A percentile compares a stretch with the other conserved stretches of the same genome.
phyloP scores from a whole-genome alignment of 2,329 filamentous ascomycete species.

The Fusarium mangiferae region DNA sequence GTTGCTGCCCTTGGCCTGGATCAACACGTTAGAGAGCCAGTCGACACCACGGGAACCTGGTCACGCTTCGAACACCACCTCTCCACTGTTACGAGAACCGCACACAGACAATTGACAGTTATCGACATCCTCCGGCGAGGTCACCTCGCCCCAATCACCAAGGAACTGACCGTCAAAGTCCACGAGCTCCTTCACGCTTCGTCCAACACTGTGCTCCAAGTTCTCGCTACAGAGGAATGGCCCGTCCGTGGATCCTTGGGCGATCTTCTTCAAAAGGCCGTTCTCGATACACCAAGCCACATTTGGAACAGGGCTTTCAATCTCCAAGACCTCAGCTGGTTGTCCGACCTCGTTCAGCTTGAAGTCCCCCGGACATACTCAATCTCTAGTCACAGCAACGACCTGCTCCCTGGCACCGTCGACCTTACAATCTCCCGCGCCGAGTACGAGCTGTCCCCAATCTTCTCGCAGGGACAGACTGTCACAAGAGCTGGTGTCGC shows the following conservation, averaged over 20 bases:
- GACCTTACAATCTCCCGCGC: slow-evolving; percentile 63
- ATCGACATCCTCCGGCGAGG: slow-evolving; percentile 62
- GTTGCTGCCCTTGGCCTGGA: slow-evolving; percentile 62
- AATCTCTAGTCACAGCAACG: slow-evolving; percentile 61
- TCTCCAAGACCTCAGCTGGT: slow-evolving; percentile 57
- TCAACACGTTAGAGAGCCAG: slow-evolving; percentile 54
- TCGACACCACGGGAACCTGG: slow-evolving; percentile 56
- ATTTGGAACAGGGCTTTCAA: slow-evolving; percentile 64
- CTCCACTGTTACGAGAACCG: slow-evolving; percentile 48
- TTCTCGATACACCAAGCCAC: slow-evolving; percentile 58
- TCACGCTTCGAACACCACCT: slow-evolving; percentile 59
- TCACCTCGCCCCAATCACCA: slow-evolving; percentile 62
- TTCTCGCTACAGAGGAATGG: slow-evolving; percentile 62
- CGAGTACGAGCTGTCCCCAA: slow-evolving; percentile 59
- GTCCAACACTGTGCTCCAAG: slow-evolving; percentile 59
- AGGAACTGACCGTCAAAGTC: slow-evolving; percentile 60
- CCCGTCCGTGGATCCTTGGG: slow-evolving; percentile 62
- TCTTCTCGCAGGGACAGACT: slow-evolving; percentile 49
- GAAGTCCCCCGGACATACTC: slow-evolving; percentile 65
- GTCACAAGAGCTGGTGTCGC: slow-evolving; percentile 58
- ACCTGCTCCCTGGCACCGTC: slow-evolving; percentile 61
- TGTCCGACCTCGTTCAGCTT: slow-evolving; percentile 57
- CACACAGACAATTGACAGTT: slow-evolving; percentile 52
- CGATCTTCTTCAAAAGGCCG: slow-evolving; percentile 60
- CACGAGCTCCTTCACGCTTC: slow-evolving; percentile 61